These are phyloP conservation scores for Cladosporium velox DNA, from an alignment of 2,329 filamentous ascomycete species.

Conservation along the genomic window DNA sequence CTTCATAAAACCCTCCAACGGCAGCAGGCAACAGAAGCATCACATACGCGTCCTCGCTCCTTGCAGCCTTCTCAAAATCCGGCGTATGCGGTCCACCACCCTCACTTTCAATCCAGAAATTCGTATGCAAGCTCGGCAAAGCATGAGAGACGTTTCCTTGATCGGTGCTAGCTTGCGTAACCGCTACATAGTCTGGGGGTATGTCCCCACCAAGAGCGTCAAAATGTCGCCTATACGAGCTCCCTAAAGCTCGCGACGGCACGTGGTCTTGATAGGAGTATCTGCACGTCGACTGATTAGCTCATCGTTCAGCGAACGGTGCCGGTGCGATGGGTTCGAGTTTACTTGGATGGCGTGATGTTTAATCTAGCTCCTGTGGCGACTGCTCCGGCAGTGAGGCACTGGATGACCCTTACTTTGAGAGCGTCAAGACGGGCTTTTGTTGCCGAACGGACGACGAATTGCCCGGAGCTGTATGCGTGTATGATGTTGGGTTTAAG, in stretches of 20 bases:
- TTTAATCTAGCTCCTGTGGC: conserved; percentile 37
- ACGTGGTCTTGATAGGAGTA: conserved; percentile 57
- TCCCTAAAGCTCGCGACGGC: conserved; percentile 53
- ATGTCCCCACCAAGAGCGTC: conserved; percentile 37
- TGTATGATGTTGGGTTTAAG: conserved; percentile 44
- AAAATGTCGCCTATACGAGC: conserved; percentile 32
- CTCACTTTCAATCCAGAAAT: conserved; percentile 50
- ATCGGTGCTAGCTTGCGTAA: conserved; percentile 59
- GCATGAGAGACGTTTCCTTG: conserved; percentile 61
- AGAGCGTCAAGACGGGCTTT: conserved; percentile 36
- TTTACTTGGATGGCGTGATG: conserved; percentile 40
- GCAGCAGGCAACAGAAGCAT: conserved; percentile 26
- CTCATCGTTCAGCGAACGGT: not conserved
- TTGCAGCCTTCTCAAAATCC: conserved; percentile 42
- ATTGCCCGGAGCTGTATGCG: conserved; percentile 41
- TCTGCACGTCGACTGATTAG: not conserved
- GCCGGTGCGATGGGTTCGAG: not conserved
- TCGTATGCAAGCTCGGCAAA: conserved; percentile 57
- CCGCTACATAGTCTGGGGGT: conserved; percentile 45
- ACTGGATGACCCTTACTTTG: conserved; percentile 39
- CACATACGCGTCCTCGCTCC: conserved; percentile 41
- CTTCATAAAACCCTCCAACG: not conserved
- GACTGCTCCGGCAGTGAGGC: conserved; percentile 51
- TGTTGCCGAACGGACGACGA: conserved; percentile 40
- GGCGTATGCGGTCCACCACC: conserved; percentile 42